Conservation (phyloP, 2,329 filamentous ascomycete species). For the Aureobasidium leucospermi region DNA sequence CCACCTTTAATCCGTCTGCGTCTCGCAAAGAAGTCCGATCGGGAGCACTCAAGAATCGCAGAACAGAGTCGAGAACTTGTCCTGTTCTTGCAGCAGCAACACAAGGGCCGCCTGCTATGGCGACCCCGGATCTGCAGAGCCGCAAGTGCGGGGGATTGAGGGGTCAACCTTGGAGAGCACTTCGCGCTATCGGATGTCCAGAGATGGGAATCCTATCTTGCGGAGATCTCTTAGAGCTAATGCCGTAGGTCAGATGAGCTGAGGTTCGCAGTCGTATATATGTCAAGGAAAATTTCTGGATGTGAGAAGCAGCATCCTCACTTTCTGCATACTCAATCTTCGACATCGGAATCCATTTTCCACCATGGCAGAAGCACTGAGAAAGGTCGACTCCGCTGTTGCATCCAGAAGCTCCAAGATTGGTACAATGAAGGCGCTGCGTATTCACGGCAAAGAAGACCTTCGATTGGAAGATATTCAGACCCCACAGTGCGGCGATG, state of each 20-base stretch:
- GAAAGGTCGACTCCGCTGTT: neutral
- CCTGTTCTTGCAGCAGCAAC: neutral
- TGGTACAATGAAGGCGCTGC: slow-evolving; percentile 29
- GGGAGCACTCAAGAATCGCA: no score
- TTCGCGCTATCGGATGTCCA: neutral
- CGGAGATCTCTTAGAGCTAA: neutral
- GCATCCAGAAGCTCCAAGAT: neutral
- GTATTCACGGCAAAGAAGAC: slow-evolving; percentile 32
- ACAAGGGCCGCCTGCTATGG: neutral
- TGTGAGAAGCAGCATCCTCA: neutral
- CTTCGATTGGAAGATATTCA: slow-evolving; percentile 29
- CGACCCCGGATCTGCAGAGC: neutral
- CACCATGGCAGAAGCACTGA: neutral
- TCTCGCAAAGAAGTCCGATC: neutral
- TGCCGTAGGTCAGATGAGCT: neutral
- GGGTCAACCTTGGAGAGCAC: neutral
- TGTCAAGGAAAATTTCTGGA: neutral
- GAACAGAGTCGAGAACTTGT: neutral
- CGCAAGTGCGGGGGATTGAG: slow-evolving; percentile 10
- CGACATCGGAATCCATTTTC: neutral
- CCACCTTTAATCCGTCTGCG: neutral
- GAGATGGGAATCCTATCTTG: neutral
- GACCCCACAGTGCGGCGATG: slow-evolving; percentile 26
- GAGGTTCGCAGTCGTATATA: neutral
- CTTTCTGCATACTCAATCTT: neutral